Base-by-base conservation (phyloP, 352 stramenopile genomes). In the Blastocystis sp. region DNA sequence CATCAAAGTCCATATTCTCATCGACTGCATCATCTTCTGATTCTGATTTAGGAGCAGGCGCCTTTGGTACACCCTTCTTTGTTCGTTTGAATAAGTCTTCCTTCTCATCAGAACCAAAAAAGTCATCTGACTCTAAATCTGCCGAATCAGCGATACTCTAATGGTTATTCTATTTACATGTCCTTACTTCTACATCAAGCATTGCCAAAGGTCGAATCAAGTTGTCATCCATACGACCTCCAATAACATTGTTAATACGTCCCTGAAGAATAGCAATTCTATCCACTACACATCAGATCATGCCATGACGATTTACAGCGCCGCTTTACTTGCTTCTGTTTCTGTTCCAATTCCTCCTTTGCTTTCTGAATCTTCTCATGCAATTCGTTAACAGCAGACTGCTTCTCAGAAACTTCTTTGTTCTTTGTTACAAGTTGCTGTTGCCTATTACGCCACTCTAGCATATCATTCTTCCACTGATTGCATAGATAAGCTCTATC, bases 291-390 rank as follows among this genome's bases (percentile, higher is more conserved):
- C 0, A n/a, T 75, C 50, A 75, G 50, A 59, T 39, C 63, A 11
- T 37, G 34, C 43, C 20, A 6, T 13, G 43, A 55, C 29, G 39
- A 54, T 23, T 18, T 77, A 37, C 84, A 59, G 50, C 89, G 69
- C 47, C 61, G 53, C 53, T 90, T 87, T 29, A 89, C 88, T 41
- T 80, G 55, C n/a, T 63, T 50, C 26, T 90, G 43, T 64, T 90
- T 90, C 43, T 47, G 29, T 29, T 90, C 54, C 39, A 90, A 66
- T 26, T 89, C 23, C 47, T 89, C 15, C 20, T 89, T 84, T 54
- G 77, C 34, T 15, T 56, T 18, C 43, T 82, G 43, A 23, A 90
- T 76, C 29, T 90, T 39, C 56, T 84, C 73, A 23, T 84, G 73
- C 20, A 84, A 53, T 37, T 29, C 55, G 18, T 68, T 84, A 26